A percentile compares a stretch with the other conserved stretches of the same genome.
phyloP scores from a whole-genome alignment of 352 stramenopile genomes.

The Phytopythium helicoides region DNA sequence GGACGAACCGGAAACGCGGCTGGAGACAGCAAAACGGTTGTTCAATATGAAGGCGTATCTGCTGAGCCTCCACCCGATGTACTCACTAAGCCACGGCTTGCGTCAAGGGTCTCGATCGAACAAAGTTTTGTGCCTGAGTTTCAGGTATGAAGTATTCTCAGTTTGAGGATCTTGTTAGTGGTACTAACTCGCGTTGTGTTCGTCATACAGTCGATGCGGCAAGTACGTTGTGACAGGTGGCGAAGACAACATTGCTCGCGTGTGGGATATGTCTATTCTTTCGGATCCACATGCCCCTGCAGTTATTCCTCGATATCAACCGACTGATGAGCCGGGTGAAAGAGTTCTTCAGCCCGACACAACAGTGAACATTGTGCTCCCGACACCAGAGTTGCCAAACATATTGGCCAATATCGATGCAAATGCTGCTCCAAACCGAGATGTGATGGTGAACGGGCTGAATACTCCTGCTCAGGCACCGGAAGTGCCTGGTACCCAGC shows the following conservation, averaged over 20 bases:
- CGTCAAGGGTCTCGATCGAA: constrained; percentile 54
- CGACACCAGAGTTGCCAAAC: too few species aligned
- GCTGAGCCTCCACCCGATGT: constrained; percentile 76
- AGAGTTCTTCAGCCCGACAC: constrained; percentile 7
- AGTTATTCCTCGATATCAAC: constrained; percentile 50
- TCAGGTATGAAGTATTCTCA: constrained; percentile 24
- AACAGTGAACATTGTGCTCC: not conserved
- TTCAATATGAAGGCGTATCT: constrained; percentile 71
- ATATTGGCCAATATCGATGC: not conserved
- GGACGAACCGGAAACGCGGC: constrained; percentile 59
- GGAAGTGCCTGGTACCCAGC: too few species aligned
- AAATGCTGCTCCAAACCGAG: not conserved
- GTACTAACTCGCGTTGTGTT: too few species aligned
- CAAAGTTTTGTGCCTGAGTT: constrained; percentile 73
- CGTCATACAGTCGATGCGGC: constrained; percentile 64
- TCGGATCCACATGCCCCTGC: constrained; percentile 40
- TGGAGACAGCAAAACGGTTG: constrained; percentile 76
- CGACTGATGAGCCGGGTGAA: constrained; percentile 31
- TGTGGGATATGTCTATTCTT: constrained; percentile 86
- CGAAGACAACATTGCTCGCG: constrained; percentile 90
- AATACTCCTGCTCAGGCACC: too few species aligned
- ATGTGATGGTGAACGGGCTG: too few species aligned
- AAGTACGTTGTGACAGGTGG: constrained; percentile 91
- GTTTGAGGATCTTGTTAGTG: too few species aligned
- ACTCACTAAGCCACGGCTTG: constrained; percentile 65